Percentiles rank a stretch among this genome's conserved stretches.
Conservation (phyloP, 495 filamentous ascomycete genomes). For the Penicilliopsis zonata region DNA sequence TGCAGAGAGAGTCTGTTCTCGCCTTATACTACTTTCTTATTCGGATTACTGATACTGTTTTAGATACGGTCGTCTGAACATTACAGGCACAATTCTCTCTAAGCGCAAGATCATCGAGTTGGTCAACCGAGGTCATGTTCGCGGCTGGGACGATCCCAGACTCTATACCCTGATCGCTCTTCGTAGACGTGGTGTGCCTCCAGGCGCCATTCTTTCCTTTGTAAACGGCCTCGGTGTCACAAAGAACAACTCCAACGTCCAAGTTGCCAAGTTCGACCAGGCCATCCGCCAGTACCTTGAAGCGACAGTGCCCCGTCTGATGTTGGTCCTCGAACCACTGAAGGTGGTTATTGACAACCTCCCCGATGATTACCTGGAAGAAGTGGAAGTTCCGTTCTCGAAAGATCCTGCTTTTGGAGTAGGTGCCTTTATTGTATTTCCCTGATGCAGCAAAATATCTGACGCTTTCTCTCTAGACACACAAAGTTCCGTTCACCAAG, state of each 20-base stretch:
- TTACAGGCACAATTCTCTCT: conserved; percentile 69
- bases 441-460: not conserved
- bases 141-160: conserved; percentile 81
- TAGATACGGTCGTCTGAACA: conserved; percentile 65
- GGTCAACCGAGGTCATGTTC: conserved; percentile 59
- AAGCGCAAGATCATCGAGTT: conserved; percentile 74
- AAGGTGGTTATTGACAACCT: conserved; percentile 63
- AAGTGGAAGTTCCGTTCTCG: conserved; percentile 59
- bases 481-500: conserved; percentile 65
- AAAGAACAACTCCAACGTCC: conserved; percentile 58
- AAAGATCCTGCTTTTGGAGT: conserved; percentile 45
- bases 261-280: conserved; percentile 64
- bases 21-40: too few species aligned
- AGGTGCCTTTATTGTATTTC: not conserved
- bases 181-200: conserved; percentile 70
- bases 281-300: conserved; percentile 74
- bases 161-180: conserved; percentile 84
- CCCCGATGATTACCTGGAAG: conserved; percentile 49
- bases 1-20: conserved; percentile 73
- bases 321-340: conserved; percentile 66
- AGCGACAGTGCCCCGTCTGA: conserved; percentile 67
- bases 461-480: conserved; percentile 18
- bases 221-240: conserved; percentile 84
- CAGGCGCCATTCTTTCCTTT: conserved; percentile 76
- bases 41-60: too few species aligned